These are phyloP conservation scores for Coemansia sp. DNA, from an alignment of 192 early-diverging fungal species.

Conservation along the genomic window DNA sequence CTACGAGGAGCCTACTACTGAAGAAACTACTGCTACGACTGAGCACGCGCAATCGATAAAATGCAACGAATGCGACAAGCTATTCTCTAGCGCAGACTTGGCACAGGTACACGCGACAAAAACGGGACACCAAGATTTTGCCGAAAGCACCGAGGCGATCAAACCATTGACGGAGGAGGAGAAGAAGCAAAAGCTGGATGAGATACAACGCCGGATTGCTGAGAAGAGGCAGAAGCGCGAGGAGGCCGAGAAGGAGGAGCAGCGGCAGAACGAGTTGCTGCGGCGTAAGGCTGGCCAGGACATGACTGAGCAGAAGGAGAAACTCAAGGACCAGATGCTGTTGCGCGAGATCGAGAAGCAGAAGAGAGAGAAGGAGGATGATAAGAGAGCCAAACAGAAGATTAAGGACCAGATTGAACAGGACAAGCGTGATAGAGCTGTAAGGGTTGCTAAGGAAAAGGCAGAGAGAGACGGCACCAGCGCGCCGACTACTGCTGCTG, in stretches of 20 bases:
- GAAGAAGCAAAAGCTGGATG: constrained; percentile 65
- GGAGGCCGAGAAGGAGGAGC: constrained; percentile 61
- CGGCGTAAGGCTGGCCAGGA: constrained; percentile 66
- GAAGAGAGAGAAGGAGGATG: constrained; percentile 68
- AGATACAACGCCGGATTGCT: constrained; percentile 62
- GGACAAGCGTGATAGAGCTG: constrained; percentile 66
- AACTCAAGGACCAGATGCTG: constrained; percentile 60
- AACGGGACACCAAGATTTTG: constrained; percentile 67
- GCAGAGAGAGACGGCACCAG: constrained; percentile 25
- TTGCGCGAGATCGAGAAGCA: constrained; percentile 61
- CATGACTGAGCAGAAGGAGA: constrained; percentile 60
- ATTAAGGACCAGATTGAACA: constrained; percentile 70
- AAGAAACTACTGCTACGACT: not conserved
- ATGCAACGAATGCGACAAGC: constrained; percentile 72
- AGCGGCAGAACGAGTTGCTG: constrained; percentile 60
- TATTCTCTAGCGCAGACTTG: constrained; percentile 59
- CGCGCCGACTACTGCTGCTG: not conserved
- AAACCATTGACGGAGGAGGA: constrained; percentile 77
- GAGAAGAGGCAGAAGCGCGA: constrained; percentile 60
- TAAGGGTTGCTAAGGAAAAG: constrained; percentile 48
- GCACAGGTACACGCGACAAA: constrained; percentile 72
- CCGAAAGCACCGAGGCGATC: constrained; percentile 65
- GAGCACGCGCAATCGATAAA: constrained; percentile 45
- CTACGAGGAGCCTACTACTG: not conserved
- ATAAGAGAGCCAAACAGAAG: constrained; percentile 61